Evolutionary conservation across 192 early-diverging fungal genomes (phyloP).

Genomic region (Piromyces sp.): DNA sequence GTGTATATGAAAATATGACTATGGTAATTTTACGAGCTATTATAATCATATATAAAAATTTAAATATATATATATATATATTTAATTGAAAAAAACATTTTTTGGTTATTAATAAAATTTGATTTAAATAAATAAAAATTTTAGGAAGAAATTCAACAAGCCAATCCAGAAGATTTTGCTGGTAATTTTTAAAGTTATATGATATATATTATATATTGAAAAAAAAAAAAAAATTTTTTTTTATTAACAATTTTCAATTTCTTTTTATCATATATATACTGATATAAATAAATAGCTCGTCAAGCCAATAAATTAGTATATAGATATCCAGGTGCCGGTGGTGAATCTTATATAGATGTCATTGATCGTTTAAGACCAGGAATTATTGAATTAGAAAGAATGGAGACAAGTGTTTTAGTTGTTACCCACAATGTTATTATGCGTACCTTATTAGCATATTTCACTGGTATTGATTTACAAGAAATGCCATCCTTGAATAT

Average conservation of each 20-base stretch:
- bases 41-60: too few relatives aligned
- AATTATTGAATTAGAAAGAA: slow-evolving; percentile 90
- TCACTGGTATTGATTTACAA: slow-evolving; percentile 49
- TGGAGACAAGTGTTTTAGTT: slow-evolving; percentile 67
- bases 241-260: too few relatives aligned
- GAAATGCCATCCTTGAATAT: slow-evolving; percentile 67
- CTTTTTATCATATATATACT: too few relatives aligned
- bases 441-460: slow-evolving; percentile 77
- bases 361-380: slow-evolving; percentile 82
- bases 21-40: background rate
- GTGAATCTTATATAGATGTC: slow-evolving; percentile 71
- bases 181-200: too few relatives aligned
- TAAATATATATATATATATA: too few relatives aligned
- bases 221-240: too few relatives aligned
- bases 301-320: slow-evolving; percentile 76
- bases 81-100: too few relatives aligned
- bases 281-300: slow-evolving; percentile 26
- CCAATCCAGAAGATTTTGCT: slow-evolving; percentile 64
- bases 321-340: slow-evolving; percentile 88
- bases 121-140: background rate
- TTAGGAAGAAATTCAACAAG: slow-evolving; percentile 48
- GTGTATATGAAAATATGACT: slow-evolving; percentile 58
- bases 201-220: too few relatives aligned
- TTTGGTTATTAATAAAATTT: too few relatives aligned
- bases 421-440: slow-evolving; percentile 85